Evolutionary conservation across 2,329 filamentous ascomycete species (phyloP).

Genomic region (Penicillium concentricum): DNA sequence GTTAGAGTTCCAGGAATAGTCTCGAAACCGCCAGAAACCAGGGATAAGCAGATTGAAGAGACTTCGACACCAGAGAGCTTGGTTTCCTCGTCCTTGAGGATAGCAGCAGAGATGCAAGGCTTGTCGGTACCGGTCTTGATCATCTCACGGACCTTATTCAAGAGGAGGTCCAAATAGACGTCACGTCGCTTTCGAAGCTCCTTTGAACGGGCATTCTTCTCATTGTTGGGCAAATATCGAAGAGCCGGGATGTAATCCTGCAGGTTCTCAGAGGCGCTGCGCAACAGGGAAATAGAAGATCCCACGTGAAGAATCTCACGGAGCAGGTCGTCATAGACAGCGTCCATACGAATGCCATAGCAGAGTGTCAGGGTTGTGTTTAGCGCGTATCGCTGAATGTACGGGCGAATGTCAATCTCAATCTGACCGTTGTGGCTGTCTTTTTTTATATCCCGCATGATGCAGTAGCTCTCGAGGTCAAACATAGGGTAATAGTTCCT

Average conservation of each 20-base stretch:
- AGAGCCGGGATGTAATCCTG: constrained; percentile 73
- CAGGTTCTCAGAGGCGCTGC: constrained; percentile 73
- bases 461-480: constrained; percentile 68
- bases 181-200: constrained; percentile 65
- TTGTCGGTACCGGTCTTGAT: constrained; percentile 60
- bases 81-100: constrained; percentile 64
- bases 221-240: constrained; percentile 56
- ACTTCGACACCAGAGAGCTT: constrained; percentile 67
- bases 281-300: constrained; percentile 66
- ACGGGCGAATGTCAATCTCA: constrained; percentile 64
- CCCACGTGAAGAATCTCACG: constrained; percentile 72
- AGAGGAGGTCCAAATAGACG: constrained; percentile 57
- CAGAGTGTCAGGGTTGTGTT: constrained; percentile 72
- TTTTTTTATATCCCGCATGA: constrained; percentile 64
- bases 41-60: constrained; percentile 71
- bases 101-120: constrained; percentile 63
- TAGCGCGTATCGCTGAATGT: constrained; percentile 69
- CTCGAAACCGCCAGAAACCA: constrained; percentile 74
- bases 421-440: constrained; percentile 59
- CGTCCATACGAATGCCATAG: constrained; percentile 71
- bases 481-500: constrained; percentile 74
- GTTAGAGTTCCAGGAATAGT: constrained; percentile 73
- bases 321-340: constrained; percentile 63
- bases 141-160: constrained; percentile 55
- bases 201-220: constrained; percentile 57